A percentile compares a stretch with the other conserved stretches of the same genome.
phyloP scores from a whole-genome alignment of 306 rosid genomes.

The Prunus mongolica region DNA sequence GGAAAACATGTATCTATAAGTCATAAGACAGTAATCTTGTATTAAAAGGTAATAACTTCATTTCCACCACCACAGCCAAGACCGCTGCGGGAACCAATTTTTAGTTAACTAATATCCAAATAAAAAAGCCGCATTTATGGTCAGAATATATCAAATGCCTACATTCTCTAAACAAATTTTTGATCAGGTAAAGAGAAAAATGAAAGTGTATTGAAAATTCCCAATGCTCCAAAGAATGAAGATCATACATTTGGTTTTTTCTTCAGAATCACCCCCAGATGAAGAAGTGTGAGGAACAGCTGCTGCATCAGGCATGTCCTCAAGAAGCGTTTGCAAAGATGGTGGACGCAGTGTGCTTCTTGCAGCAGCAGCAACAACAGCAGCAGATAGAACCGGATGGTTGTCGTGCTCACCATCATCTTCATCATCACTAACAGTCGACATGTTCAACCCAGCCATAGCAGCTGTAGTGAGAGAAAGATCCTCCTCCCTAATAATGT shows the following conservation, averaged over 20 bases:
- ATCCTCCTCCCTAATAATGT: slow-evolving; percentile 93
- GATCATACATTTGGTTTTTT: slow-evolving; percentile 82
- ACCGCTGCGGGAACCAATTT: neutral
- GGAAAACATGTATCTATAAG: slow-evolving; percentile 4
- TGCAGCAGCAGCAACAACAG: slow-evolving; percentile 91
- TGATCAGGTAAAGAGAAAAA: neutral
- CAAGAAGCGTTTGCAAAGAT: slow-evolving; percentile 94
- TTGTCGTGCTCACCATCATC: slow-evolving; percentile 65
- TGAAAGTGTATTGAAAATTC: neutral
- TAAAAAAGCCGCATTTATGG: neutral
- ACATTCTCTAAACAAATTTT: neutral
- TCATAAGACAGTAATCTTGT: neutral
- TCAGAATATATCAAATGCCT: neutral
- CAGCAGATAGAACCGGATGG: slow-evolving; percentile 74
- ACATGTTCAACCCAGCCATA: slow-evolving; percentile 70
- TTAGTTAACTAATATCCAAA: neutral
- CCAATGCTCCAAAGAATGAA: neutral
- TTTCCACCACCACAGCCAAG: slow-evolving; percentile 1
- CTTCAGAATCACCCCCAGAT: slow-evolving; percentile 95
- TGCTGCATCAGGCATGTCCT: slow-evolving; percentile 60
- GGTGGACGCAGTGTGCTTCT: slow-evolving; percentile 96
- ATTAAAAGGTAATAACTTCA: neutral
- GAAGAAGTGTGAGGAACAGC: slow-evolving; percentile 64
- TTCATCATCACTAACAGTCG: slow-evolving; percentile 82
- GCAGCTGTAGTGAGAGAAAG: slow-evolving; percentile 84